phyloP scores from a whole-genome alignment of 257 asterid species.

The Verbena officinalis region DNA sequence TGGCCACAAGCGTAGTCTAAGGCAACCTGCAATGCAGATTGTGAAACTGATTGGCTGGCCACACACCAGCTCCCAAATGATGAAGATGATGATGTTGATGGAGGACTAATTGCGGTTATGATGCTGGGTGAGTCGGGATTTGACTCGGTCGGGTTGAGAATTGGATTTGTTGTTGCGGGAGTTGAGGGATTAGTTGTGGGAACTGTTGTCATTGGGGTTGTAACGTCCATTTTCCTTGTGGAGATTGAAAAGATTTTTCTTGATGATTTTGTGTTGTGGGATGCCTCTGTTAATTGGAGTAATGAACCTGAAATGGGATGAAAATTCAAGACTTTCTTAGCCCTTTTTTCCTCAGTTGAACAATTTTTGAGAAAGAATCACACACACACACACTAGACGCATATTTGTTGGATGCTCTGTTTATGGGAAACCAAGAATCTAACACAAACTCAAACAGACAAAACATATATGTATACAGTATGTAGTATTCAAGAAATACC shows the following conservation, averaged over 20 bases:
- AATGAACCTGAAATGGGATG: conserved; percentile 31
- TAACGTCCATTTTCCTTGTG: conserved; percentile 50
- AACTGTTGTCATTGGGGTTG: conserved; percentile 69
- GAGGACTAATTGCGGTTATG: conserved; percentile 45
- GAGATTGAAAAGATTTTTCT: conserved; percentile 27
- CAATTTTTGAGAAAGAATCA: not conserved
- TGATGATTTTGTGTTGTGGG: not conserved
- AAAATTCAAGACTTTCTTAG: not conserved
- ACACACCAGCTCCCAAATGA: conserved; percentile 80
- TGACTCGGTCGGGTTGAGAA: conserved; percentile 50
- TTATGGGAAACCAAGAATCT: not conserved
- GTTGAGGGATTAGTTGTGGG: conserved; percentile 49
- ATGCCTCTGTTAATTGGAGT: conserved; percentile 23
- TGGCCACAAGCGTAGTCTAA: conserved; percentile 80
- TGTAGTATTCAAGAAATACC: too few relatives aligned
- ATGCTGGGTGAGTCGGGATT: conserved; percentile 23
- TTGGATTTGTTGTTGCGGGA: conserved; percentile 51
- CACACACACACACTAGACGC: too few relatives aligned
- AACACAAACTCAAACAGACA: not conserved
- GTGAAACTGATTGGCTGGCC: conserved; percentile 60
- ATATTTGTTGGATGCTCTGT: not conserved
- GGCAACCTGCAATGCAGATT: conserved; percentile 57
- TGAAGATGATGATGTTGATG: conserved; percentile 32
- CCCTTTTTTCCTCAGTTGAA: not conserved
- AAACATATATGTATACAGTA: too few relatives aligned